Conservation (phyloP, 805 yeast species). For the Yarrowia sp. region DNA sequence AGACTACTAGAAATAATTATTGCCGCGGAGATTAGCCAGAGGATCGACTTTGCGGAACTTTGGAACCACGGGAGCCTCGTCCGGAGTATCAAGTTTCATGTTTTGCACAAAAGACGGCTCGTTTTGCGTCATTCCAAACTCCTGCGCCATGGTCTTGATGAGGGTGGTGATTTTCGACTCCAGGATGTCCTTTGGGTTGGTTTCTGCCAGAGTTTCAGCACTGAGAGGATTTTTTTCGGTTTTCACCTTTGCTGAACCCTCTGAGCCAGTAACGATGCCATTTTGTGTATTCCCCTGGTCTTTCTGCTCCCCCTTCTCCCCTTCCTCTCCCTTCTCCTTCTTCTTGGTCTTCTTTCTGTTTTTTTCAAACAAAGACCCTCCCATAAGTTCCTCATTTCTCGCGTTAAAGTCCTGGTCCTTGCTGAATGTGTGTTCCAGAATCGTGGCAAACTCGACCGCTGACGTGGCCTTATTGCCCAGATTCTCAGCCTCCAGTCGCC, state of each 20-base stretch:
- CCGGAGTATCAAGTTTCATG: not conserved
- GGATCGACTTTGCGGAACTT: not conserved
- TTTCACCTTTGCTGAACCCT: too few relatives aligned
- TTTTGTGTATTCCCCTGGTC: not conserved
- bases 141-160: not conserved
- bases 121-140: not conserved
- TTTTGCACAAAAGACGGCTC: not conserved
- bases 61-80: not conserved
- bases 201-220: not conserved
- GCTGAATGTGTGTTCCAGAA: conserved; percentile 10
- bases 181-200: not conserved
- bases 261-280: too few relatives aligned
- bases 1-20: not conserved
- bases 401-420: conserved; percentile 20
- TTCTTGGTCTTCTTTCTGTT: conserved; percentile 6
- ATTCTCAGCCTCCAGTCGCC: conserved; percentile 2
- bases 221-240: not conserved
- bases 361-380: conserved; percentile 14
- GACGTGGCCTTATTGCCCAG: not conserved
- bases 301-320: not conserved
- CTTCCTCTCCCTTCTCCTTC: not conserved
- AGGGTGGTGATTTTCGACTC: not conserved
- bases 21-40: conserved; percentile 8
- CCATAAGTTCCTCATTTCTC: conserved; percentile 11
- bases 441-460: conserved; percentile 18